Evolutionary conservation across 78 protist genomes (phyloP).

Genomic region (Chrysochromulina parva): DNA sequence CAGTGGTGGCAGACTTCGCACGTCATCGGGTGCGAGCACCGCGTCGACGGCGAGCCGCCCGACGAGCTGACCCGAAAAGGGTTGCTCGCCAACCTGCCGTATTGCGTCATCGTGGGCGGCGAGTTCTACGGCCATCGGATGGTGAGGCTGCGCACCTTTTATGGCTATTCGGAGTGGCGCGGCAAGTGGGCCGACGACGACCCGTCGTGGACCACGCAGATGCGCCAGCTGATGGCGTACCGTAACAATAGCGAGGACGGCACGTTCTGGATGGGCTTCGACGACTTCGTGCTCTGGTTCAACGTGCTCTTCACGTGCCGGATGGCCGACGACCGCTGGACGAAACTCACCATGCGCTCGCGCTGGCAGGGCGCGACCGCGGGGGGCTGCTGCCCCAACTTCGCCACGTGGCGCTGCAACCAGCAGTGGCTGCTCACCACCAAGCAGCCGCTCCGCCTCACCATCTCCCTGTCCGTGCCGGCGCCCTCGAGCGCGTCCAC

Average conservation of each 20-base stretch:
- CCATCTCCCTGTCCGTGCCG: not conserved
- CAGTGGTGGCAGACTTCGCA: not conserved
- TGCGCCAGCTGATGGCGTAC: not conserved
- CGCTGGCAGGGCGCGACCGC: not conserved
- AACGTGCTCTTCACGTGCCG: not conserved
- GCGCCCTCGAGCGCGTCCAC: not conserved
- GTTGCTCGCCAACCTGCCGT: not conserved
- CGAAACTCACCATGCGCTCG: not conserved
- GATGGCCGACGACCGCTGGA: not conserved
- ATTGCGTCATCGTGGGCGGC: not conserved
- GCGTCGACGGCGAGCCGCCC: not conserved
- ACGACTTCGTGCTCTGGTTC: not conserved
- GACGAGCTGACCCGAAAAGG: not conserved
- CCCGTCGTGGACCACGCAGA: not conserved
- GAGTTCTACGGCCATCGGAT: not conserved
- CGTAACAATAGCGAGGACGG: not conserved
- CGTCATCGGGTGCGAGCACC: not conserved
- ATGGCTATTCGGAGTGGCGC: not conserved
- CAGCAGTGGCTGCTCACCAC: not conserved
- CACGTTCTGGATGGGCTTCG: not conserved
- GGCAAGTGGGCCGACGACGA: not conserved
- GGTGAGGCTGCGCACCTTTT: not conserved
- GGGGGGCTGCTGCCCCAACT: not conserved
- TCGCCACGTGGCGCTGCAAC: not conserved
- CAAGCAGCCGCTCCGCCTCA: not conserved